A percentile compares a stretch with the other conserved stretches of the same genome.
Conservation (phyloP, 2,329 filamentous ascomycete species). For the Dryadomyces quercus-mongolicae region DNA sequence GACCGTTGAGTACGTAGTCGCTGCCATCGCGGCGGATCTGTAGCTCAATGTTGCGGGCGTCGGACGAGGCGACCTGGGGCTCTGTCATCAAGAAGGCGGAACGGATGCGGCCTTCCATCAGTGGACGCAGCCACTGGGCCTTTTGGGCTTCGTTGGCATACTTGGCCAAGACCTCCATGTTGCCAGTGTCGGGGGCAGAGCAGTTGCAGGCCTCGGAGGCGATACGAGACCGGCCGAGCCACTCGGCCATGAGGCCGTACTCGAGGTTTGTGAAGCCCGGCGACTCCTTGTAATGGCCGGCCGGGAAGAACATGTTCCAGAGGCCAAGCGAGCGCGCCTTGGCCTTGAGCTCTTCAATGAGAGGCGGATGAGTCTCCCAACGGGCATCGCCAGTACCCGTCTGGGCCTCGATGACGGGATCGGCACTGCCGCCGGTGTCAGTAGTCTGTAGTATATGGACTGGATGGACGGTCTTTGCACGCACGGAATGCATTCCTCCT, state of each 20-base stretch:
- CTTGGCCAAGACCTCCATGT: constrained; percentile 91
- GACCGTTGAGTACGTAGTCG: constrained; percentile 81
- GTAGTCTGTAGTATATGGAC: background rate
- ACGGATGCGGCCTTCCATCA: constrained; percentile 75
- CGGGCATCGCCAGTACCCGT: constrained; percentile 63
- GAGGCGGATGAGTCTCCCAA: constrained; percentile 67
- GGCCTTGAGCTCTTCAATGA: constrained; percentile 82
- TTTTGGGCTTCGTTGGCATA: constrained; percentile 83
- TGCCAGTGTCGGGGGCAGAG: constrained; percentile 81
- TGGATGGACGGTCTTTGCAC: constrained; percentile 13
- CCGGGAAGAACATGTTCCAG: constrained; percentile 98
- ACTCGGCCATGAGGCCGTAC: constrained; percentile 96
- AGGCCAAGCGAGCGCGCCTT: constrained; percentile 74
- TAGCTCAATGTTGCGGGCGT: constrained; percentile 87
- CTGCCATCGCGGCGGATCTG: constrained; percentile 72
- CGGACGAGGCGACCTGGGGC: constrained; percentile 74
- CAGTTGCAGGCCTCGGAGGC: constrained; percentile 87
- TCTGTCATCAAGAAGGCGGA: constrained; percentile 94
- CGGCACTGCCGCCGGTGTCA: constrained; percentile 39
- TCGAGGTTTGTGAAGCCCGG: constrained; percentile 92
- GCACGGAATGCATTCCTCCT: constrained; percentile 83
- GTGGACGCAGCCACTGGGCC: constrained; percentile 65
- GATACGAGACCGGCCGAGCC: constrained; percentile 72
- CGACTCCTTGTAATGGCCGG: constrained; percentile 89
- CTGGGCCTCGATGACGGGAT: constrained; percentile 69